Evolutionary conservation across 129 eudicot species (phyloP).

Genomic region (Pulicaria dysenterica): DNA sequence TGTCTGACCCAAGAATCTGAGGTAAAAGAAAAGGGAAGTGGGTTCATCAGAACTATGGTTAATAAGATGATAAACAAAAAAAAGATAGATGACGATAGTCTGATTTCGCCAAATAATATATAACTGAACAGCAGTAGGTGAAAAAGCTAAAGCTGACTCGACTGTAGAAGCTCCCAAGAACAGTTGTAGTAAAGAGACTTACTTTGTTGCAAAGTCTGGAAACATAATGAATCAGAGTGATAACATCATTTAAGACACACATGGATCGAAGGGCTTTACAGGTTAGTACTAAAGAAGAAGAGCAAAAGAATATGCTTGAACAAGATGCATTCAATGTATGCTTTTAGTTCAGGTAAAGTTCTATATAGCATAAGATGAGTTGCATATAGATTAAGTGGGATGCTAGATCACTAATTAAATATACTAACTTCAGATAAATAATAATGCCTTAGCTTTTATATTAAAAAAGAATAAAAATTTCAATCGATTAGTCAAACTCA

Average conservation of each 20-base stretch:
- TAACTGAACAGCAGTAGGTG: too few species aligned
- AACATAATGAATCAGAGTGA: not conserved
- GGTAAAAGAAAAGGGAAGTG: not conserved
- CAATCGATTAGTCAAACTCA: not conserved
- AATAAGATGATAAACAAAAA: not conserved
- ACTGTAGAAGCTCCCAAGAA: too few species aligned
- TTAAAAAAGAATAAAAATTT: too few species aligned
- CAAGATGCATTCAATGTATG: not conserved
- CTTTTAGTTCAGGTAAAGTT: too few species aligned
- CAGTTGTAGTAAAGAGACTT: not conserved
- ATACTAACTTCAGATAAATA: too few species aligned
- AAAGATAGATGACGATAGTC: not conserved
- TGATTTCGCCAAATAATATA: too few species aligned
- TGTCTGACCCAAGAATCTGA: constrained; percentile 65
- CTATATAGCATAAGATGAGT: not conserved
- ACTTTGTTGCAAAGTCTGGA: not conserved
- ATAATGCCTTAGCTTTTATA: too few species aligned
- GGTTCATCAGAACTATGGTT: constrained; percentile 15
- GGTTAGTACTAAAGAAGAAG: not conserved
- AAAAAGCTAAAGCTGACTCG: too few species aligned
- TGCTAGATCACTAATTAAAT: too few species aligned
- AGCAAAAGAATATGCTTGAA: constrained; percentile 9
- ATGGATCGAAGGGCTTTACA: not conserved
- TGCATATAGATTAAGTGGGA: too few species aligned
- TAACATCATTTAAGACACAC: not conserved